phyloP scores from a whole-genome alignment of 2,329 filamentous ascomycete species.

The Stemphylium beticola region DNA sequence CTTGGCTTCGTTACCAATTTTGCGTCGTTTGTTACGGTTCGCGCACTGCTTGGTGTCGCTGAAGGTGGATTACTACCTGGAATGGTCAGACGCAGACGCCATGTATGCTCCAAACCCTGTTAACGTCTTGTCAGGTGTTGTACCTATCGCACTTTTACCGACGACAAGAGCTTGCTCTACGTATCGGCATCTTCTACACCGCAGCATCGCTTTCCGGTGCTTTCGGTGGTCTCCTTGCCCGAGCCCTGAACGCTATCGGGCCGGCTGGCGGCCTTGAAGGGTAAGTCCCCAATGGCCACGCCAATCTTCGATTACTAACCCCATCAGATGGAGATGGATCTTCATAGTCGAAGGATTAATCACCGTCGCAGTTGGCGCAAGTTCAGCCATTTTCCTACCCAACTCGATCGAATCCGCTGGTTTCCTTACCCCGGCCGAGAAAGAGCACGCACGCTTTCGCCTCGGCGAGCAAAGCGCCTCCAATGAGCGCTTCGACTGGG shows the following conservation, averaged over 20 bases:
- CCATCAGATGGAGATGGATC: slow-evolving; percentile 63
- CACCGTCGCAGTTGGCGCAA: slow-evolving; percentile 60
- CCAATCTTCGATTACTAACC: too few relatives aligned
- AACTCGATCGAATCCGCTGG: slow-evolving; percentile 61
- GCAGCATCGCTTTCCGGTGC: slow-evolving; percentile 69
- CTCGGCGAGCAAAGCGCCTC: slow-evolving; percentile 47
- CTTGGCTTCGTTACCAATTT: slow-evolving; percentile 62
- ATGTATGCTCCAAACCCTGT: background rate
- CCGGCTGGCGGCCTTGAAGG: slow-evolving; percentile 59
- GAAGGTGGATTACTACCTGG: slow-evolving; percentile 71
- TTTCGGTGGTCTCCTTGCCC: slow-evolving; percentile 68
- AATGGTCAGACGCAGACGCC: slow-evolving; percentile 56
- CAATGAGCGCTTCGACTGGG: slow-evolving; percentile 63
- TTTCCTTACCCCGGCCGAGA: slow-evolving; percentile 62
- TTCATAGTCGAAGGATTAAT: slow-evolving; percentile 65
- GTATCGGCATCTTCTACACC: slow-evolving; percentile 72
- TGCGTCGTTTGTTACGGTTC: slow-evolving; percentile 65
- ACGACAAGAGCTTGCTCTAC: slow-evolving; percentile 64
- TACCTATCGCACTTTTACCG: slow-evolving; percentile 70
- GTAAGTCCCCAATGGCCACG: too few relatives aligned
- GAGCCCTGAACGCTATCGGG: slow-evolving; percentile 66
- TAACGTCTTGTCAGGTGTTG: slow-evolving; percentile 44
- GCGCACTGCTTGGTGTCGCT: slow-evolving; percentile 66
- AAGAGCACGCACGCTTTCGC: slow-evolving; percentile 56
- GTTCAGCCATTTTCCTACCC: slow-evolving; percentile 62